Percentiles rank a stretch among this genome's conserved stretches.
These are phyloP conservation scores for Phalaenopsis hybrid DNA, from an alignment of 116 monocot species.

Conservation along the genomic window DNA sequence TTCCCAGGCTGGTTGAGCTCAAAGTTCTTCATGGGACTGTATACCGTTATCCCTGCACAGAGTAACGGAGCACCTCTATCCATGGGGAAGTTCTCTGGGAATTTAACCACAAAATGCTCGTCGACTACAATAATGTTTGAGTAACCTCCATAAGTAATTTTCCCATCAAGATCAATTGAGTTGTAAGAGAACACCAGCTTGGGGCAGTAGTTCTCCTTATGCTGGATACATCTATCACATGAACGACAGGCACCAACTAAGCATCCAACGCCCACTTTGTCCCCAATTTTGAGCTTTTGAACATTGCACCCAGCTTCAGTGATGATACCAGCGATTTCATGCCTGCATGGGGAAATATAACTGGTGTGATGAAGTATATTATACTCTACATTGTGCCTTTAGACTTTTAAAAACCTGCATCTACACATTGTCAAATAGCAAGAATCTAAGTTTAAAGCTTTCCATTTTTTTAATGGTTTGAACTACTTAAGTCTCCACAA, in stretches of 20 bases:
- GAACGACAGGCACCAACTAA: constrained; percentile 34
- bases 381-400: background rate
- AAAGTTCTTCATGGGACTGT: constrained; percentile 34
- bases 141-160: constrained; percentile 33
- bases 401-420: background rate
- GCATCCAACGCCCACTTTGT: constrained; percentile 38
- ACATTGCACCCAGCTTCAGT: constrained; percentile 30
- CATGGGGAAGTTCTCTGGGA: constrained; percentile 38
- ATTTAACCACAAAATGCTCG: constrained; percentile 30
- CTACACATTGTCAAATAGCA: too few relatives aligned
- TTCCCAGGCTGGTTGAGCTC: constrained; percentile 28
- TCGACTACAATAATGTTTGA: constrained; percentile 28
- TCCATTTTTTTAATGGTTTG: too few relatives aligned
- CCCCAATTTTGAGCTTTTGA: constrained; percentile 25
- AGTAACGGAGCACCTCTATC: constrained; percentile 43
- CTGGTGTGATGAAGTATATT: background rate
- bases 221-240: constrained; percentile 24
- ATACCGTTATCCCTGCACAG: constrained; percentile 42
- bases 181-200: constrained; percentile 20
- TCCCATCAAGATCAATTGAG: constrained; percentile 23
- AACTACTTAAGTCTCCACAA: too few relatives aligned
- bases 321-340: constrained; percentile 35
- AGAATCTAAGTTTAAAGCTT: too few relatives aligned
- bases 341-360: constrained; percentile 13
- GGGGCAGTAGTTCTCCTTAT: constrained; percentile 35